phyloP scores from a whole-genome alignment of 257 asterid species.

The Ocimum tenuiflorum region DNA sequence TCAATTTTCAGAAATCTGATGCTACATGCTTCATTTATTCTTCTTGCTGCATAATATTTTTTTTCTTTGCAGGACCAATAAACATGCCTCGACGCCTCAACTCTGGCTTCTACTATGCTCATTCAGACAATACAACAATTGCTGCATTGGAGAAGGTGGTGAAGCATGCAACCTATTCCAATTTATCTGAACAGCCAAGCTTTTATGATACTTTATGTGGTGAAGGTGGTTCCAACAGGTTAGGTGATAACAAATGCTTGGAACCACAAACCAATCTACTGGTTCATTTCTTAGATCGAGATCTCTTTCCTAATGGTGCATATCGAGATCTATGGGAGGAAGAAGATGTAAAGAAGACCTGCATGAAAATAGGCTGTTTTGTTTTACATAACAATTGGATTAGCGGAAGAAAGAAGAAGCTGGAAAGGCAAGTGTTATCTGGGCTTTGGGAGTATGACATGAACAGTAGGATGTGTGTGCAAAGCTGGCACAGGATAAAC shows the following conservation, averaged over 20 bases:
- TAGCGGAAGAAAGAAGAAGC: constrained; percentile 63
- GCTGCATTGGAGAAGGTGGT: constrained; percentile 75
- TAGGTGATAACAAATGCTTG: constrained; percentile 58
- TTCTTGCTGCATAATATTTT: not conserved
- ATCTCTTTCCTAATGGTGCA: constrained; percentile 88
- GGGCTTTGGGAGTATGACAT: constrained; percentile 85
- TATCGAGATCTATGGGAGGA: constrained; percentile 62
- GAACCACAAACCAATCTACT: constrained; percentile 60
- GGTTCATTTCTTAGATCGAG: constrained; percentile 68
- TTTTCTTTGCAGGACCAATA: constrained; percentile 58
- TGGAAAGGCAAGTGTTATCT: constrained; percentile 65
- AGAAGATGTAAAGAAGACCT: constrained; percentile 42
- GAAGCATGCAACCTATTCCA: constrained; percentile 63
- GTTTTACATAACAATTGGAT: constrained; percentile 83
- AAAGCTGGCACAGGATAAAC: constrained; percentile 42
- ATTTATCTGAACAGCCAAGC: constrained; percentile 90
- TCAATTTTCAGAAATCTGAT: not conserved
- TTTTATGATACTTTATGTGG: constrained; percentile 85
- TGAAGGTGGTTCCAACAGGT: constrained; percentile 58
- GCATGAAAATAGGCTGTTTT: constrained; percentile 48
- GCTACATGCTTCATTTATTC: not conserved
- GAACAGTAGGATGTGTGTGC: constrained; percentile 67
- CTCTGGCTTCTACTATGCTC: constrained; percentile 84
- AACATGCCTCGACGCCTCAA: constrained; percentile 91
- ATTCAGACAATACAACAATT: constrained; percentile 58